Base-by-base conservation (phyloP, 2,329 filamentous ascomycete species). In the Epichloe typhina region DNA sequence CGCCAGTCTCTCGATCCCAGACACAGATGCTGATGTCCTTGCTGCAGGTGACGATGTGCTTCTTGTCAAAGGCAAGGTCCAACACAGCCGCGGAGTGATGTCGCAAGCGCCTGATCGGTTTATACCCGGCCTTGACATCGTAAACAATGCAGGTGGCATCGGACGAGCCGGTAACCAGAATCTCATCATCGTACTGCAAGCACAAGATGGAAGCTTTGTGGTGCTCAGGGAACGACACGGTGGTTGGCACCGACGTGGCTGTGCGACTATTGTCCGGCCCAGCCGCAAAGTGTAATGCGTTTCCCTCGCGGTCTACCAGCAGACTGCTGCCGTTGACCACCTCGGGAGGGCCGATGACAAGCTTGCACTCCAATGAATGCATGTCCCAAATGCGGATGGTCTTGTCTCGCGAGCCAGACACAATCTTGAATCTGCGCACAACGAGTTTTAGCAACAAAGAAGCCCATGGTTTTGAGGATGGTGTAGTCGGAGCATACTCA, bases 341-440 rank as follows among this genome's bases (percentile, higher is more conserved):
- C 55, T 80, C 79, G 1, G 80, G 81, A 88, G 89, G 86, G 1
- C 91, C 91, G 59, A 98, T 91, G 45, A 97, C 80, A 53, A 91
- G 83, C 49, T 82, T 76, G 66, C 93, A 98, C 58, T 86, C 76
- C 63, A 88, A 85, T 9, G 87, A 95, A 59, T 86, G 83, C 72
- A 95, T 86, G 66, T 97, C 88, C 93, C 93, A 98, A 35, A 98
- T 81, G 47, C 93, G 86, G 58, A 98, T 93, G 0, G 93, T 97
- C 64, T 88, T 87, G 68, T 98, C 93, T 55, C 93, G 84, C 9
- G 91, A 96, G 31, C 93, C 93, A 3, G 93, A 97, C 57, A 98
- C 90, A 62, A 97, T 95, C 68, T 97, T 98, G 63, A 86, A 76
- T 65, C 85, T 89, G 61, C 23, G 49, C 19, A n/a, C 13, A 17